Percentiles rank a stretch among this genome's conserved stretches.
phyloP scores from a whole-genome alignment of 1,139 yeast species.

The Blastobotrys apis region DNA sequence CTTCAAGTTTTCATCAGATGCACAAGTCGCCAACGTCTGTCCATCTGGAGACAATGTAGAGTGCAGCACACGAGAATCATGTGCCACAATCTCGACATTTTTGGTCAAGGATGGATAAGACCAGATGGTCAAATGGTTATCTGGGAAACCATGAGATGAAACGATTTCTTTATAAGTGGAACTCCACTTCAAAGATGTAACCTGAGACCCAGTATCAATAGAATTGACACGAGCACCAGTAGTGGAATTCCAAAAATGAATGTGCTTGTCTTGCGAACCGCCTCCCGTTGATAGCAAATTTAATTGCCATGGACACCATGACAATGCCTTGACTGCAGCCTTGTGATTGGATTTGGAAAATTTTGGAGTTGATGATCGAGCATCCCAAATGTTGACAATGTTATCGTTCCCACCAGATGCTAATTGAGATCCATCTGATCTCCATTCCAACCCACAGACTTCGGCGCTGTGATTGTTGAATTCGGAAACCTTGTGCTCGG shows the following conservation, averaged over 20 bases:
- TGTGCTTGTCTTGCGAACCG: conserved; percentile 83
- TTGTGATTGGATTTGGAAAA: conserved; percentile 75
- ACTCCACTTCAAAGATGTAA: conserved; percentile 91
- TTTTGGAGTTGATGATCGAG: conserved; percentile 67
- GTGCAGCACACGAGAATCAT: conserved; percentile 80
- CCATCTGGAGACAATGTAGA: conserved; percentile 89
- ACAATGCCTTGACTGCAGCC: conserved; percentile 93
- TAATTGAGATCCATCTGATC: conserved; percentile 76
- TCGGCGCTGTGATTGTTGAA: conserved; percentile 76
- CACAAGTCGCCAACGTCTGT: conserved; percentile 85
- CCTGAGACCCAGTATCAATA: conserved; percentile 90
- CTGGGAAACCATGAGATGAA: conserved; percentile 93
- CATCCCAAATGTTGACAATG: conserved; percentile 92
- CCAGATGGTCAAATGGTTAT: conserved; percentile 78
- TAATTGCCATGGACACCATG: conserved; percentile 90
- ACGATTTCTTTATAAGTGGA: conserved; percentile 75
- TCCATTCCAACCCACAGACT: conserved; percentile 88
- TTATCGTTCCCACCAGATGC: conserved; percentile 96
- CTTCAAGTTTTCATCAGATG: conserved; percentile 94
- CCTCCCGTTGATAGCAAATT: conserved; percentile 93
- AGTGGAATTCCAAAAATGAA: conserved; percentile 93
- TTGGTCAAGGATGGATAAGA: conserved; percentile 82
- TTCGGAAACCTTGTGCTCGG: conserved; percentile 63
- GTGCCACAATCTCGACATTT: conserved; percentile 88
- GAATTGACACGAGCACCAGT: conserved; percentile 85